Base-by-base conservation (phyloP, 1,284 basidiomycete species). In the Phaffia rhodozyma region DNA sequence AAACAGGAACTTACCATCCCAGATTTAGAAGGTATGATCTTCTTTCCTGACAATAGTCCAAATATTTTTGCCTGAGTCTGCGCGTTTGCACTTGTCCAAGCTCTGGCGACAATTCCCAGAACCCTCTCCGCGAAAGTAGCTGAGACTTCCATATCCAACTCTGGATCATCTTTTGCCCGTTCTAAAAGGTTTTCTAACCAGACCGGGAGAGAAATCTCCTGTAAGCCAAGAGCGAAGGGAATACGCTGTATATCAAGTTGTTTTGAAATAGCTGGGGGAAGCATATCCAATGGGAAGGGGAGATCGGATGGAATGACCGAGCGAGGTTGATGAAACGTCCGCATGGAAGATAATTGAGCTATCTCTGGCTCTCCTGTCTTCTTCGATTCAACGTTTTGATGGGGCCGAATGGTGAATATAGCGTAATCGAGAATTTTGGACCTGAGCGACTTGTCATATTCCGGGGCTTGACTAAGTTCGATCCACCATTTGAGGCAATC, bases 401-500 rank as follows among this genome's bases (percentile, higher is more conserved):
- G 78, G 77, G 29, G 76, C 71, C 34, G 74, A 50, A 77, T 78
- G 9, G 80, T 75, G 20, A 91, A 72, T 16, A 93, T 78, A 0
- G 86, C 83, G 4, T 85, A 85, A 63, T 86, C 81, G 9, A 93
- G 74, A 6, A 93, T 78, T 66, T 87, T 79, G 2, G 77, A 73
- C 29, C 86, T 81, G 53, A 84, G 78, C 25, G 69, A 58, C 20
- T 73, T 72, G 29, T 75, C 74, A 32, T 80, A 79, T 13, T 81
- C 79, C 56, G 81, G 73, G 58, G 69, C 51, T 1, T 70, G 80
- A 51, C 83, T 83, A 20, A 90, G 75, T 29, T 76, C 75, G 61
- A 86, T 83, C 88, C 92, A 96, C 94, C 94, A 99, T 65, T 84
- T 82, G 68, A 97, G 78, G 73, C 89, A 93, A 4, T 84, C 84